phyloP scores from a whole-genome alignment of 495 filamentous ascomycete genomes.

The Talaromyces adpressus region DNA sequence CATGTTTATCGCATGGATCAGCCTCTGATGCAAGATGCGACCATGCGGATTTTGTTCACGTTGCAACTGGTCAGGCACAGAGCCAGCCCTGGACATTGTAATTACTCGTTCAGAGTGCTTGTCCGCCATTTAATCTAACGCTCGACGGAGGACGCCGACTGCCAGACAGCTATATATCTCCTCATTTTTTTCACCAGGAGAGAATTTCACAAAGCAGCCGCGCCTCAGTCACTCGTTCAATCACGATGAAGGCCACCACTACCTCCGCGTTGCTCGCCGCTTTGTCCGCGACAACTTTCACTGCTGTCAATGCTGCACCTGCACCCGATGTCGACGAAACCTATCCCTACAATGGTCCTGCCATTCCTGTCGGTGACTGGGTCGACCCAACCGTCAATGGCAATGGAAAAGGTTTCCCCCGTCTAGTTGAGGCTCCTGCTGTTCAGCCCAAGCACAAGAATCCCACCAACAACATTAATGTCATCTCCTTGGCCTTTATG shows the following conservation, averaged over 20 bases:
- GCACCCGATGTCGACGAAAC: conserved; percentile 27
- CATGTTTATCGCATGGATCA: neutral
- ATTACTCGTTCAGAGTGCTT: neutral
- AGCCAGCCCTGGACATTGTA: neutral
- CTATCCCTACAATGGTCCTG: conserved; percentile 41
- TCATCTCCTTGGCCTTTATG: conserved; percentile 42
- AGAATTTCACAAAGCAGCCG: neutral
- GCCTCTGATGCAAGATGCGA: neutral
- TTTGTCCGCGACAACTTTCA: conserved; percentile 10
- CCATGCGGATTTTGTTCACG: neutral
- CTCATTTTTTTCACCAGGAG: neutral
- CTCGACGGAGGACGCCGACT: neutral
- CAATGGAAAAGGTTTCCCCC: conserved; percentile 45
- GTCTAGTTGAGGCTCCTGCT: conserved; percentile 48
- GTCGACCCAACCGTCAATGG: conserved; percentile 42
- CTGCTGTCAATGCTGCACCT: conserved; percentile 13
- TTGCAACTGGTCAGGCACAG: neutral
- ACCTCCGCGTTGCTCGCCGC: conserved; percentile 13
- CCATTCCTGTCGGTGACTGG: conserved; percentile 43
- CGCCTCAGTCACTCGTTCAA: neutral
- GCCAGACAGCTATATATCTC: neutral
- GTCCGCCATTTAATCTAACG: neutral
- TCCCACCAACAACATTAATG: conserved; percentile 47
- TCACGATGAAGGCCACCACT: conserved; percentile 6
- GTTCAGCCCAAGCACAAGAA: conserved; percentile 33